phyloP scores from a whole-genome alignment of 163 green algal genomes.

The Dunaliella salina region DNA sequence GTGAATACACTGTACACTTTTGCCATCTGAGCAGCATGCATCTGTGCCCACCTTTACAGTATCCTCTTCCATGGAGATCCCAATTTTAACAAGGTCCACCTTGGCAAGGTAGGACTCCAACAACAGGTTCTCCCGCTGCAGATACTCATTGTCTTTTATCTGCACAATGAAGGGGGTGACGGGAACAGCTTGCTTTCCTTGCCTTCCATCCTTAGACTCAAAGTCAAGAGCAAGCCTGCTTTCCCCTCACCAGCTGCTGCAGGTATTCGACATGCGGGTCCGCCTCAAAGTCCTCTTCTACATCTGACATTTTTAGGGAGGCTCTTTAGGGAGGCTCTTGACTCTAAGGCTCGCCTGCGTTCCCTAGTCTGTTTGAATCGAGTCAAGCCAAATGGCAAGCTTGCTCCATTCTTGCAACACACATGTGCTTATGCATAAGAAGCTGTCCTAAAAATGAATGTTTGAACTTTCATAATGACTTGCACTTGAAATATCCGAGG shows the following conservation, averaged over 20 bases:
- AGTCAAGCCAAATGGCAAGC: no score
- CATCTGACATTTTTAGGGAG: background rate
- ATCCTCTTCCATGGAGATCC: constrained; percentile 17
- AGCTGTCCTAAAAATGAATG: no score
- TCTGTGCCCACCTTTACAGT: constrained; percentile 10
- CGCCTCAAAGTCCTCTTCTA: constrained; percentile 20
- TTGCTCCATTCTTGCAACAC: no score
- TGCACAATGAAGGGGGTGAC: constrained; percentile 24
- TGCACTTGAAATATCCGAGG: no score
- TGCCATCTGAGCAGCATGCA: no score
- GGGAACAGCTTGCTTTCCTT: background rate
- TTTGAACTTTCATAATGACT: no score
- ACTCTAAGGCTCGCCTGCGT: no score
- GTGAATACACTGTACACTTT: background rate
- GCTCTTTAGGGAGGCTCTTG: no score
- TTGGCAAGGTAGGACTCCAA: constrained; percentile 49
- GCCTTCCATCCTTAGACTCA: background rate
- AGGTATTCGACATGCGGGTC: constrained; percentile 39
- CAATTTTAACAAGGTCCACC: constrained; percentile 25
- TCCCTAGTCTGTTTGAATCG: no score
- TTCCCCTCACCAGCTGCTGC: constrained; percentile 38
- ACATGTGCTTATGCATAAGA: no score
- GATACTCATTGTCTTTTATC: constrained; percentile 52
- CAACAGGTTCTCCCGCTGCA: constrained; percentile 56
- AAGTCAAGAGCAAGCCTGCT: background rate